Evolutionary conservation across 768 basidiomycete species (phyloP).

Genomic region (Hygrophorus russula): DNA sequence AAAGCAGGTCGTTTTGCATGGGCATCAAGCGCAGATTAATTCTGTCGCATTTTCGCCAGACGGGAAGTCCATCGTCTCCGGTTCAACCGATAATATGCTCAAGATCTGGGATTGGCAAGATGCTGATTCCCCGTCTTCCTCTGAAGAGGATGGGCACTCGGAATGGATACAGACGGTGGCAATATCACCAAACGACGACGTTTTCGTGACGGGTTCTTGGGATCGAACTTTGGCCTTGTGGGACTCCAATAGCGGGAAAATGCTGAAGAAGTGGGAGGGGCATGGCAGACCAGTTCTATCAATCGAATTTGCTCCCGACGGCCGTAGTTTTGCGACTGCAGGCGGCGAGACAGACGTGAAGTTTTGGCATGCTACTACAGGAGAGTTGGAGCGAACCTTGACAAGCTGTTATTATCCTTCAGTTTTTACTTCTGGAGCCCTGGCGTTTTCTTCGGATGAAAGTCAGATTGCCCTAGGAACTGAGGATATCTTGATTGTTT

Average conservation of each 20-base stretch:
- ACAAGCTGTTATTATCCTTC: not conserved
- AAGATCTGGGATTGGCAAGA: not conserved
- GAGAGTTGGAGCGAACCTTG: not conserved
- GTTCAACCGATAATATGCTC: not conserved
- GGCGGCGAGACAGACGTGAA: not conserved
- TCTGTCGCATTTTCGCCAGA: not conserved
- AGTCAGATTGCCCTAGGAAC: not conserved
- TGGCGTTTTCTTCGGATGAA: not conserved
- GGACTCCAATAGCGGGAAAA: not conserved
- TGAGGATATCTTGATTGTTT: not conserved
- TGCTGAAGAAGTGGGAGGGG: not conserved
- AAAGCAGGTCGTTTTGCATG: not conserved
- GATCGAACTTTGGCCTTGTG: not conserved
- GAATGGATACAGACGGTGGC: slow-evolving; percentile 1
- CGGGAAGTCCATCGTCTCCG: not conserved
- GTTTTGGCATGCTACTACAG: not conserved
- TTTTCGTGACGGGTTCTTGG: not conserved
- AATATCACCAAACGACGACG: not conserved
- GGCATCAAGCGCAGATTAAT: not conserved
- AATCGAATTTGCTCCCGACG: not conserved
- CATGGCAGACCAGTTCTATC: not conserved
- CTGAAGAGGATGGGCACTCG: not conserved
- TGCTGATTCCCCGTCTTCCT: not conserved
- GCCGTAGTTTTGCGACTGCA: not conserved
- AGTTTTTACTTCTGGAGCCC: not conserved